Base-by-base conservation (phyloP, 441 rosid species). In the Brassica balearica region DNA sequence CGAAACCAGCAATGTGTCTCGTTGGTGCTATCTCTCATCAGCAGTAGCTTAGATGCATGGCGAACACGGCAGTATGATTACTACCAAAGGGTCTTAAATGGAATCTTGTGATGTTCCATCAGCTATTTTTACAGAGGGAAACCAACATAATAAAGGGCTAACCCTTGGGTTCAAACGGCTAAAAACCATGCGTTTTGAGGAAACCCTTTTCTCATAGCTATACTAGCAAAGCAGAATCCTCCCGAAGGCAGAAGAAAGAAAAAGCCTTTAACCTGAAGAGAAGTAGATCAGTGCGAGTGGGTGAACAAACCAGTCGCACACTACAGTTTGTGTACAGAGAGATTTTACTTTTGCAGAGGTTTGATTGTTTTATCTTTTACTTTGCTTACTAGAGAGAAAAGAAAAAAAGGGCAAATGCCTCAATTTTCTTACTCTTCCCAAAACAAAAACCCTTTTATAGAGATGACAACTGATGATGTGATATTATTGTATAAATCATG, bases 1-100 rank as follows among this genome's bases (percentile, higher is more conserved):
- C 68, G 81, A 73, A 77, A 59, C 82, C 90, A 94, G 98, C 98
- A 94, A 89, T 94, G 97, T 63, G 98, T 94, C 36, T 94, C 98
- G 20, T 84, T 90, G 90, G 97, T 94, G 86, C 97, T 94, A 15
- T 91, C 97, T 67, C 89, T 94, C 66, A 94, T 94, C 86, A 90
- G 98, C 82, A 94, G 94, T 83, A 94, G 97, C 85, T 82, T 94
- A 85, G 98, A 94, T 87, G 98, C 98, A 80, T 96, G 98, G 99
- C 83, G 99, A 85, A 94, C 99, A 6, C 86, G 99, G 67, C 98
- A 96, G 56, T 96, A 96, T 34, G 99, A 96, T 84, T 96, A 96
- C 84, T 96, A 96, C 80, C 99, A 96, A 81, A 87, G 89, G 82
- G 98, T 96, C 58, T 83, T 96, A 82, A 96, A 96, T 82, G 99